Evolutionary conservation across 2,329 filamentous ascomycete genomes (phyloP), one percentile per base, ranked within the genome.

Genomic region (Cladosporium colombiae): DNA sequence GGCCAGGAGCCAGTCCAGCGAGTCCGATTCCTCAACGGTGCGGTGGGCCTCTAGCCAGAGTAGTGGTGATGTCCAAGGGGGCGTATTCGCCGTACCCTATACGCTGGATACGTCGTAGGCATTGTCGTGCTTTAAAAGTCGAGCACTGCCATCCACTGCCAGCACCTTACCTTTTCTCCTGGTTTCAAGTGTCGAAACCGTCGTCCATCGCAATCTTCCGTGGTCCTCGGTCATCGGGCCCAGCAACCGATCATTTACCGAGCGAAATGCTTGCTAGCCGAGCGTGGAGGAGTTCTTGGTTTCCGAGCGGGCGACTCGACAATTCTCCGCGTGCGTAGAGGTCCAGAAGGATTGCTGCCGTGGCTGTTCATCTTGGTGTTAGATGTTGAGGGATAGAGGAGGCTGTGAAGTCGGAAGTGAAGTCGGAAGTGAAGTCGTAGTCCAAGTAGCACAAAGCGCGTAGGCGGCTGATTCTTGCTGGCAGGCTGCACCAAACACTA

Each of bases 171-270:
- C 40, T 46, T 46, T 46, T 46, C 40, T 46, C n/a, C 40, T 46
- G 40, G 40, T 46, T 46, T 23, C 40, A 46, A 4, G n/a, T 21
- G n/a, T 21, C 40, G 40, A 46, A 46, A 46, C n/a, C 10, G 40
- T 23, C n/a, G 40, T 46, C 40, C 40, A 46, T 46, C 40, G 40
- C 40, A 46, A 46, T 46, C 40, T 46, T 46, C 40, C 40, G n/a
- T 16, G 8, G 40, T 46, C 40, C 11, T 46, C 40, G 40, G 40
- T 5, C 40, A 23, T 23, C 40, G 40, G 40, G 18, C n/a, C 40
- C n/a, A 46, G 40, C 40, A 46, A 46, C 52, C 52, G 52, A 55
- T 55, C 18, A 55, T 55, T 21, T 33, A n/a, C 52, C 52, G 52
- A 31, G 52, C 52, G 29, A 29, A 55, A 31, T 55, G 25, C 27